Evolutionary conservation across 192 early-diverging fungal species (phyloP), one percentile per base, ranked within the genome.

Genomic region (Podila verticillata): DNA sequence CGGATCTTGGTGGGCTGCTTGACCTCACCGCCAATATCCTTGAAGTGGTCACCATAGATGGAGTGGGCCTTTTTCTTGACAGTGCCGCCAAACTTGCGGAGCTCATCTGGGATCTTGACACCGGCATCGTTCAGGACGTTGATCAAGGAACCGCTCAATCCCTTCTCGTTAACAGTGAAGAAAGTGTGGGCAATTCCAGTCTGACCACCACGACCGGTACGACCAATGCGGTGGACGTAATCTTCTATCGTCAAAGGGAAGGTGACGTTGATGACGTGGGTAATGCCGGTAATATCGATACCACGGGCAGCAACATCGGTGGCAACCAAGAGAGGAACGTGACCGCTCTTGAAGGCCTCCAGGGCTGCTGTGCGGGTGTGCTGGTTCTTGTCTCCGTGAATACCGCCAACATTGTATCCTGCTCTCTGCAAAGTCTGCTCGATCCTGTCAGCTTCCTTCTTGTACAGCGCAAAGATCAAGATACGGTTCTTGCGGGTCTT

Each of bases 211-310:
- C 98, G 91, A 10, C 94, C 98, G 6, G 98, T 99, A 66, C 98
- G 92, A 34, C 98, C 98, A 79, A 97, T 97, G 63, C 97, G 94
- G 81, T 96, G 94, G 28, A 93, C 88, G 81, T 94, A 93, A 75
- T 96, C 95, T 82, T 99, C 97, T 66, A 96, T 96, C 56, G 96
- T 97, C 81, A 98, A 84, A n/a, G 97, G 97, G 89, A 96, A 98
- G 24, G 95, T 96, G 60, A 94, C 90, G 84, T 99, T 99, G 78
- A 99, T 94, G 24, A 99, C 98, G 79, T 95, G 94, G 65, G 96
- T 95, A 48, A 99, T 95, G 66, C 96, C 92, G 10, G 96, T 94
- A 70, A 94, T 92, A 74, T 94, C 94, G 26, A 97, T 85, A 51
- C 96, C 96, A 80, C 96, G 91, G 44, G 92, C 94, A 66, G 95